phyloP scores from a whole-genome alignment of 768 basidiomycete genomes.

The Lactarius indigo region DNA sequence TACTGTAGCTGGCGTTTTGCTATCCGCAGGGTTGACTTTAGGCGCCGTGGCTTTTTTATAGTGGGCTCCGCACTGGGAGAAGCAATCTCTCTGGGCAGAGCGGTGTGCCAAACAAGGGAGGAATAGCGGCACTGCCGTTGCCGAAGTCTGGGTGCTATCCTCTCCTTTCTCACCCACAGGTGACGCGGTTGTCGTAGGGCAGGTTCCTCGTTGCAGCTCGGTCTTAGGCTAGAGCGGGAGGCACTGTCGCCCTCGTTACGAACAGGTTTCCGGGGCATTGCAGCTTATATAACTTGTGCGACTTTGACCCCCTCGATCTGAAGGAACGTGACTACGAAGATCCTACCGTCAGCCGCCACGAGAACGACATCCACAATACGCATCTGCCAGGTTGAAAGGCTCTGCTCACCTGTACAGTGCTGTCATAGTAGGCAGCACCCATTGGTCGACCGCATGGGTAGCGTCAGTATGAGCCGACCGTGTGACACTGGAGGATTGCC shows the following conservation, averaged over 20 bases:
- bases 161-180: no score
- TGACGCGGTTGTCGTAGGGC: no score
- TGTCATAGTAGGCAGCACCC: slow-evolving; percentile 10
- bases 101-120: neutral
- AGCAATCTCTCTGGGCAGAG: neutral
- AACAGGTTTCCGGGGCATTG: neutral
- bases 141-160: no score
- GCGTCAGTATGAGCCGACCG: slow-evolving; percentile 11
- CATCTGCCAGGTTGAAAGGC: slow-evolving; percentile 8
- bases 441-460: slow-evolving; percentile 6
- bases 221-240: no score
- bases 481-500: neutral
- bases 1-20: neutral
- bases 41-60: neutral
- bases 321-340: neutral
- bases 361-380: slow-evolving; percentile 7
- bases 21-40: neutral
- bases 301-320: neutral
- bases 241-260: neutral
- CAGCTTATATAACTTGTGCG: neutral
- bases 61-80: neutral
- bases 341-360: slow-evolving; percentile 6
- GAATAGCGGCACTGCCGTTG: no score
- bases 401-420: neutral
- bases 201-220: no score